Base-by-base conservation (phyloP, 192 early-diverging fungal genomes). In the Glomus cerebriforme region DNA sequence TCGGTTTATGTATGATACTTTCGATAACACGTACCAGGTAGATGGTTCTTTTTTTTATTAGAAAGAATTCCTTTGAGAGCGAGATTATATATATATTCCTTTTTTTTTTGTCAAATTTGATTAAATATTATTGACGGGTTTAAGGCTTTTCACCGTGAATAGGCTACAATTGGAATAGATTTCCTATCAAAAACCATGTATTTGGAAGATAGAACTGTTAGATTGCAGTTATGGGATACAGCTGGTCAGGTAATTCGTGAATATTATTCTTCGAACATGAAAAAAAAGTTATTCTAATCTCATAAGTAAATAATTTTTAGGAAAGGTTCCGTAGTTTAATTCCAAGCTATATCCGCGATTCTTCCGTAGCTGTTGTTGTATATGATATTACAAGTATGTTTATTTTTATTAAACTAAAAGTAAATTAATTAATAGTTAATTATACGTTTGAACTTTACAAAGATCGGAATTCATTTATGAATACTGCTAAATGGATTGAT, bases 1-100 rank as follows among this genome's bases (percentile, higher is more conserved):
- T 22, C 91, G 98, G 34, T 99, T 99, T 86, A 99, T 99, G 97
- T 99, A 99, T 84, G 98, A 99, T 81, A 99, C 96, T n/a, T 99
- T 99, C 83, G 97, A 99, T 90, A 97, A 96, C 79, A 96, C 96
- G 45, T 99, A 99, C 86, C 96, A 94, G 84, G 88, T 91, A 86
- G 37, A 58, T 22, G 64, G 59, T 47, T 10, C 15, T 29, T 67
- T 67, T 67, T 22, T 67, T 35, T 35, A 22, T 26, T 32, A 34
- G 7, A 35, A 43, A 69, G 24, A n/a, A n/a, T n/a, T n/a, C 10
- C 10, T 43, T 43, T 2, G 39, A 43, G 39, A 12, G 10, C 12
- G 39, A 43, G 12, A 43, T 43, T 43, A 43, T 5, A 35, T 35
- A 35, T 35, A 43, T 43, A 43, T 43, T 43, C 10, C n/a, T n/a